phyloP scores from a whole-genome alignment of 2,329 filamentous ascomycete species.

The Corynespora cassiicola region DNA sequence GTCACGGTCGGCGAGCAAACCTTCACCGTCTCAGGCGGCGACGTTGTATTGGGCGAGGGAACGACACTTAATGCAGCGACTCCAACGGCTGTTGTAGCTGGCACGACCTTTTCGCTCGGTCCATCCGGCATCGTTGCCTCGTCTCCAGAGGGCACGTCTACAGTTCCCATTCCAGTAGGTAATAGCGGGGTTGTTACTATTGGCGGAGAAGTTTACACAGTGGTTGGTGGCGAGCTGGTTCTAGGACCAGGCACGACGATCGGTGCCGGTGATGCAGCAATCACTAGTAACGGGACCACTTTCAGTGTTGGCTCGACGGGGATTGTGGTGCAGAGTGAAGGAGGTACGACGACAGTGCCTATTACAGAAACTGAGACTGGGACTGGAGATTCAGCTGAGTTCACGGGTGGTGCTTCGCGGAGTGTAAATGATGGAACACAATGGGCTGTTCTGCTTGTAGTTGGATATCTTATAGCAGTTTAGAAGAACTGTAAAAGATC shows the following conservation, averaged over 20 bases:
- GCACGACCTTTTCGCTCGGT: neutral
- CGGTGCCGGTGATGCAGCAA: slow-evolving; percentile 12
- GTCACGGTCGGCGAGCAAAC: slow-evolving; percentile 7
- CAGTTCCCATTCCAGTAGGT: neutral
- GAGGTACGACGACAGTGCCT: slow-evolving; percentile 8
- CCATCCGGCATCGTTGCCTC: neutral
- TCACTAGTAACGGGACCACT: slow-evolving; percentile 13
- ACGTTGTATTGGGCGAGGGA: slow-evolving; percentile 4
- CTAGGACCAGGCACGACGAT: slow-evolving; percentile 16
- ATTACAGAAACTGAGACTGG: too few relatives aligned
- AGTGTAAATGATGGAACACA: too few relatives aligned
- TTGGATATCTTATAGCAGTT: too few relatives aligned
- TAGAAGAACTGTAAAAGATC: too few relatives aligned
- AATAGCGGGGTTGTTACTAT: slow-evolving; percentile 1
- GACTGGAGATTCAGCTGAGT: too few relatives aligned
- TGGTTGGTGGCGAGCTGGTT: slow-evolving; percentile 7
- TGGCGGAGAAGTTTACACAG: neutral
- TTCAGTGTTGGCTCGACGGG: slow-evolving; percentile 12
- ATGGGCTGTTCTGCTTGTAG: too few relatives aligned
- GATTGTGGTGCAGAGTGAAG: slow-evolving; percentile 7
- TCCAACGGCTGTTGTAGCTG: neutral
- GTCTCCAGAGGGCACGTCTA: slow-evolving; percentile 1
- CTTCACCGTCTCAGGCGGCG: slow-evolving; percentile 1
- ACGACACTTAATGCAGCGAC: slow-evolving; percentile 4
- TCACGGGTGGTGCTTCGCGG: too few relatives aligned